Base-by-base conservation (phyloP, 495 filamentous ascomycete genomes). In the Cercophora sp. region DNA sequence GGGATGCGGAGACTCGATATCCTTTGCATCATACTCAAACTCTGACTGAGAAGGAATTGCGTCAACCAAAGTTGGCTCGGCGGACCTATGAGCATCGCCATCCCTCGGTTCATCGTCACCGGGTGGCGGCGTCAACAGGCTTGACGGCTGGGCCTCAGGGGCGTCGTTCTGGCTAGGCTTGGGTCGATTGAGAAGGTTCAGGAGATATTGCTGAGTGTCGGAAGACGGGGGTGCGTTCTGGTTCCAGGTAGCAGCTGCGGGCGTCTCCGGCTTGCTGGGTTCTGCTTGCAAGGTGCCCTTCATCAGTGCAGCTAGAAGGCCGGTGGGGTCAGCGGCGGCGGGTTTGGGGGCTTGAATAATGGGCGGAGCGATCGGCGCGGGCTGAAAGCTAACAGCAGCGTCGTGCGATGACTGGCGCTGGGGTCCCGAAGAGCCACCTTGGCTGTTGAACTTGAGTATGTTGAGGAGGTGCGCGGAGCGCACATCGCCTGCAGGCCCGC, bases 391-490 rank as follows among this genome's bases (percentile, higher is more conserved):
- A 32, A 56, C 51, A 10, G 52, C 34, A 4, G 57, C 57, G 48
- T 57, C 54, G 6, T 41, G 59, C 5, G 49, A 26, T n/a, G 64
- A 39, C 26, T 46, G 54, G 40, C 59, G 59, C 43, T 55, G 56
- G 2, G 36, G 29, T 26, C 35, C 47, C 26, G 45, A 19, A 19
- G 44, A 54, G 52, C 68, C 59, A 18, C 72, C 58, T 18, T 81
- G 74, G 44, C 87, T 79, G 58, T 81, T 89, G 70, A 91, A 96
- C 70, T 90, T 90, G 43, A 98, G 79, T 34, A 98, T 79, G 61
- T 86, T 93, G 63, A 98, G 76, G 56, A 98, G 71, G 62, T 85
- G 89, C 70, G 82, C 46, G 76, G 84, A 72, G 74, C 82, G 63
- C 25, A 88, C 76, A 46, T 79, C 69, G 59, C 71, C 60, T 52